Evolutionary conservation across 2,329 filamentous ascomycete genomes (phyloP), one percentile per base, ranked within the genome.

Genomic region (Parasarocladium wereldwijsianum): DNA sequence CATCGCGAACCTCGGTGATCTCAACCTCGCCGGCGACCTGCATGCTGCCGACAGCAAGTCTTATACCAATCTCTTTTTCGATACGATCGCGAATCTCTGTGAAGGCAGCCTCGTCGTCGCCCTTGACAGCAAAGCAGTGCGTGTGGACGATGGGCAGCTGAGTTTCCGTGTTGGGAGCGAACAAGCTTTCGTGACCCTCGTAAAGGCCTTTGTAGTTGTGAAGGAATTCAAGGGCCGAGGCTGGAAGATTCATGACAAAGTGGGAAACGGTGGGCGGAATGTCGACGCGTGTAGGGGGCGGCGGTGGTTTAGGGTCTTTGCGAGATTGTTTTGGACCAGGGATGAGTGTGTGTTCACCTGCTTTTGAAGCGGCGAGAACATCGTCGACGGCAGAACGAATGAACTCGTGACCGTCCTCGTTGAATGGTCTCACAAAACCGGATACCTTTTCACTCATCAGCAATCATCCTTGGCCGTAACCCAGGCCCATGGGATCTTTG

Each of bases 201-300:
- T 94, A 96, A 11, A 93, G 54, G 4, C 90, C 87, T 13, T 74
- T 70, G 41, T 45, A 58, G 42, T 55, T 54, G 32, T 62, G 60
- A 14, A 94, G 64, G 49, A 98, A 98, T 34, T 80, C 76, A 36
- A 90, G 76, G 1, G 90, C 87, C 1, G 75, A 80, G 2, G 86
- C 90, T 1, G 90, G 90, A 11, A 98, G 76, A 55, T 98, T 98
- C 83, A 98, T 94, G 40, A 96, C 80, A 51, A 86, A 98, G 58
- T 96, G 90, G n/a, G 75, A 68, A 49, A 96, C 82, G 21, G 76
- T 76, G 3, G 66, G 65, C 3, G 87, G 87, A 26, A 85, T 62
- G 8, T 62, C 57, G 17, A 72, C 47, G 36, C 44, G 53, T 38
- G 43, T 42, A 15, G 52, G 50, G 31, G 50, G 43, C 4, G 55